Base-by-base conservation (phyloP, 495 filamentous ascomycete genomes). In the Tuber indicum region DNA sequence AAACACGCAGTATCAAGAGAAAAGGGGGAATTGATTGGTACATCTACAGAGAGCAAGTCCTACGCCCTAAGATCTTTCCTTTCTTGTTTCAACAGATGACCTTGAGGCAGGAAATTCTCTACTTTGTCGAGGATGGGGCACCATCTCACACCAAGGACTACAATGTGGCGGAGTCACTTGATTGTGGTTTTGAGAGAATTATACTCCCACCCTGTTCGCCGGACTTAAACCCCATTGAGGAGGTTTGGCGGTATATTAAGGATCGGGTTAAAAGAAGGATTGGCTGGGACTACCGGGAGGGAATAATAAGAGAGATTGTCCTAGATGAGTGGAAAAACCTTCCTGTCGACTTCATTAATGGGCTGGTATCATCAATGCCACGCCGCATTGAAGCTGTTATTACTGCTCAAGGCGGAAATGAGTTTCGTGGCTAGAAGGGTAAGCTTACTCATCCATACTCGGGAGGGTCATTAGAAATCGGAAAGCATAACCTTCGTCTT, bases 251-350 rank as follows among this genome's bases (percentile, higher is more conserved):
- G 49, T 62, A 41, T 73, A 66, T 69, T 41, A 73, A 70, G 23
- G 45, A 26, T 17, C 21, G 19, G 7, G 21, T 69, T 8, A 47
- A 70, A 14, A 44, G 46, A 32, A 36, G 9, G 41, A 76, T 76
- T 69, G 21, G 75, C 7, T 70, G 41, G 45, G 75, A 76, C 17
- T 76, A 62, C 36, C 62, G 8, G 45, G 45, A 76, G 62, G 32
- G 44, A 21, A 17, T 23, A 3, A 76, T 72, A 5, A 71, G 36
- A 49, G 71, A 73, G 39, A 76, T 70, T 46, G 71, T 36, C 4
- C 39, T 39, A 3, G 21, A 66, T 44, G 69, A 77, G 39, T 71
- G 75, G 36, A 32, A 58, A 23, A 26, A 44, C 23, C 36, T 74
- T 16, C 10, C 72, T 19, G 7, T 6, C 12, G 62, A 74, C 71